A percentile compares a stretch with the other conserved stretches of the same genome.
Conservation (phyloP, 129 eudicot species). For the Chrysanthemum seticuspe region DNA sequence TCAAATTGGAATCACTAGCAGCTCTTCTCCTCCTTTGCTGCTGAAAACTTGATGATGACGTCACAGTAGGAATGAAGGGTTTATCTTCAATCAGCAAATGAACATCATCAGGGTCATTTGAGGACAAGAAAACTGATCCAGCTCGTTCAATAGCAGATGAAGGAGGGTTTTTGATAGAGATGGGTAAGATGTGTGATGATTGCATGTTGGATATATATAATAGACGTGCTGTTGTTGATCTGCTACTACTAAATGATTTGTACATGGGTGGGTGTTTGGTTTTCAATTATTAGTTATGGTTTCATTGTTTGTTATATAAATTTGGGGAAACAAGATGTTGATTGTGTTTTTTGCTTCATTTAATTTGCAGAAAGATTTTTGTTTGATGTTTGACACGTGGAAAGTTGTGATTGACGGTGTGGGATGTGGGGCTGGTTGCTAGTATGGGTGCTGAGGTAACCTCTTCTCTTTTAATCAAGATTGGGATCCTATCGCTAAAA, state of each 20-base stretch:
- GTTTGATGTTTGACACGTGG: constrained; percentile 1
- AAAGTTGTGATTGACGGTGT: not conserved
- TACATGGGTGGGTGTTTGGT: constrained; percentile 15
- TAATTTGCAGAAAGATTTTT: constrained; percentile 5
- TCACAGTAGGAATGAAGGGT: constrained; percentile 49
- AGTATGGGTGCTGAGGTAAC: constrained; percentile 22
- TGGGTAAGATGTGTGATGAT: constrained; percentile 41
- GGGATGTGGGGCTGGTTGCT: constrained; percentile 15
- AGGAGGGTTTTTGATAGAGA: constrained; percentile 45
- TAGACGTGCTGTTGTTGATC: constrained; percentile 16
- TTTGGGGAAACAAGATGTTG: not conserved
- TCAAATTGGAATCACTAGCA: constrained; percentile 45
- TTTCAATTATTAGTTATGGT: not conserved
- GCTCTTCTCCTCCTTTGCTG: constrained; percentile 49
- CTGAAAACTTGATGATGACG: constrained; percentile 13
- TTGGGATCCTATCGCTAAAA: no score
- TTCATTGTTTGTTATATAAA: not conserved
- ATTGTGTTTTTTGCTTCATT: not conserved
- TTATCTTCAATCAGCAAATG: constrained; percentile 29
- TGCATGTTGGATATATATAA: constrained; percentile 34
- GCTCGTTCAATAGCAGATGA: constrained; percentile 34
- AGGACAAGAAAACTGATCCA: constrained; percentile 39
- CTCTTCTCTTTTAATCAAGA: no score
- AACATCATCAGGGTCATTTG: constrained; percentile 27
- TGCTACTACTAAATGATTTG: constrained; percentile 22